Percentiles rank a stretch among this genome's conserved stretches.
phyloP scores from a whole-genome alignment of 108 stramenopile genomes.

The Cafeteria roenbergensis region DNA sequence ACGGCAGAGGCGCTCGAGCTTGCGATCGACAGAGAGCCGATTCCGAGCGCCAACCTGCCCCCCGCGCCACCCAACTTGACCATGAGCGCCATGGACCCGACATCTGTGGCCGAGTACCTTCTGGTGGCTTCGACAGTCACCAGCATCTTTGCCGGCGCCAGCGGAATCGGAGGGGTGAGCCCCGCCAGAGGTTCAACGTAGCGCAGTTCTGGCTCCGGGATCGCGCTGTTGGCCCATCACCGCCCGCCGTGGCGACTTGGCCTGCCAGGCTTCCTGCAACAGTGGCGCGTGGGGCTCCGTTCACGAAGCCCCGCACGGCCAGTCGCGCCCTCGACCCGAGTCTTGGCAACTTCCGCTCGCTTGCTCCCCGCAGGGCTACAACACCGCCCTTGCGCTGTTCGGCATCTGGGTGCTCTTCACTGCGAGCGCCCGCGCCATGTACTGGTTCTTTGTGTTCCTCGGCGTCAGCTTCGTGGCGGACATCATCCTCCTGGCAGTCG shows the following conservation, averaged over 20 bases:
- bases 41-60: no score
- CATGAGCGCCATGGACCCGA: no score
- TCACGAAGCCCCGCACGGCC: background rate
- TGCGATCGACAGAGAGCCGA: no score
- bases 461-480: background rate
- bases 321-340: no score
- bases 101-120: no score
- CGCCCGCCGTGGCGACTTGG: background rate
- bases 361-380: background rate
- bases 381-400: background rate
- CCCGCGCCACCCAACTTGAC: no score
- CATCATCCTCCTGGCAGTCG: background rate
- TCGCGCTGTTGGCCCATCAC: background rate
- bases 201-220: background rate
- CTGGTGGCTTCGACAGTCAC: no score
- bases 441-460: background rate
- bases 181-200: background rate
- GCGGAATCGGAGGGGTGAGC: background rate
- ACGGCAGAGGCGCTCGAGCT: no score
- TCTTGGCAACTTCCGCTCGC: no score
- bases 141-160: no score
- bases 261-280: background rate
- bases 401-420: background rate
- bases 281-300: background rate
- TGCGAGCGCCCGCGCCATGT: background rate